A percentile compares a stretch with the other conserved stretches of the same genome.
These are phyloP conservation scores for Pyracantha coccinea DNA, from an alignment of 331 rosid genomes.

Conservation along the genomic window DNA sequence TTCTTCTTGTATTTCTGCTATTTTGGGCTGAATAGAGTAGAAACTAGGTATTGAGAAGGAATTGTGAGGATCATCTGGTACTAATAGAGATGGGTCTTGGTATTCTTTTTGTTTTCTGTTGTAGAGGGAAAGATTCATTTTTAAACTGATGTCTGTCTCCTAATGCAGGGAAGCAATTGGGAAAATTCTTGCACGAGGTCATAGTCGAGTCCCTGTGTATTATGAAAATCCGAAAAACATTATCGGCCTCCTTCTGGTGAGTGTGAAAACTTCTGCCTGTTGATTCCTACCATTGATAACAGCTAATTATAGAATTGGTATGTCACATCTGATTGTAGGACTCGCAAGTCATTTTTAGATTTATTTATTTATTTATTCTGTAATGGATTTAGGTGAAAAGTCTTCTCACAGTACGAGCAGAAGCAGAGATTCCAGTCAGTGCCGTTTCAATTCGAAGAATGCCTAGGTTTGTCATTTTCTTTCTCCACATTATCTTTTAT, in stretches of 20 bases:
- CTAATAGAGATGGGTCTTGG: not conserved
- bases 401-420: constrained; percentile 43
- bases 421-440: constrained; percentile 46
- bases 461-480: constrained; percentile 25
- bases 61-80: not conserved
- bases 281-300: not conserved
- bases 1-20: not conserved
- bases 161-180: constrained; percentile 43
- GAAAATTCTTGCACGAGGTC: constrained; percentile 45
- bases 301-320: not conserved
- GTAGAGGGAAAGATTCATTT: not conserved
- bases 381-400: constrained; percentile 33
- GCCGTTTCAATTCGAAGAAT: constrained; percentile 42
- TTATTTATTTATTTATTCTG: not conserved
- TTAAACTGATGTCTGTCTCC: not conserved
- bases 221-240: constrained; percentile 38
- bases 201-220: constrained; percentile 39
- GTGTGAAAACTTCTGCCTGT: not conserved
- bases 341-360: not conserved
- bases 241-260: constrained; percentile 38
- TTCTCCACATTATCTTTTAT: not conserved
- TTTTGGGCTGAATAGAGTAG: not conserved
- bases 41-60: not conserved
- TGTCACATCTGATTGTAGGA: not conserved
- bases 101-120: not conserved